Evolutionary conservation across 75 land plant species (phyloP).

Genomic region (Pinus albicaulis): DNA sequence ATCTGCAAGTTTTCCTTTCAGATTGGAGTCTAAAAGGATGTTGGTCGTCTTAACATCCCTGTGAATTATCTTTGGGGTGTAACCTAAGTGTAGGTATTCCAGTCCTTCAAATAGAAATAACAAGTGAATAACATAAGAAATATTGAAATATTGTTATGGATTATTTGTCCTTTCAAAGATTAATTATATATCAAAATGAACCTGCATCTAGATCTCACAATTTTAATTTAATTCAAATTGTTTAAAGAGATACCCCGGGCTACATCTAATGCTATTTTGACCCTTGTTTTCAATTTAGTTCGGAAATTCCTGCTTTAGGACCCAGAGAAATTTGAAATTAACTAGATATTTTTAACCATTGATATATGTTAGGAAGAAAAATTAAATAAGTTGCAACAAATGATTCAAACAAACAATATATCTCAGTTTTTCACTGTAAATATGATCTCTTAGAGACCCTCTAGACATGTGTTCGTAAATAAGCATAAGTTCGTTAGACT

Average conservation of each 20-base stretch:
- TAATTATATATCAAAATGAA: too few relatives aligned
- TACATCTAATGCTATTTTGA: slow-evolving; percentile 21
- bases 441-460: too few relatives aligned
- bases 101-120: slow-evolving; percentile 5
- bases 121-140: neutral
- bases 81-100: slow-evolving; percentile 32
- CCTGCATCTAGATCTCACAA: neutral
- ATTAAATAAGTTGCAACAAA: too few relatives aligned
- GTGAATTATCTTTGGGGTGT: slow-evolving; percentile 25
- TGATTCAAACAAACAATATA: too few relatives aligned
- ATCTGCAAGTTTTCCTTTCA: slow-evolving; percentile 20
- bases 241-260: slow-evolving; percentile 15
- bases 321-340: neutral
- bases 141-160: neutral
- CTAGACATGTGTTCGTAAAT: too few relatives aligned
- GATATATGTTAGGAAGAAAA: too few relatives aligned
- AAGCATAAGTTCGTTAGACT: too few relatives aligned
- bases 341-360: neutral
- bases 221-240: neutral
- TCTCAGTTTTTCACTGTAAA: too few relatives aligned
- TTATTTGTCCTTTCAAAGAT: neutral
- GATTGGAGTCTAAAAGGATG: slow-evolving; percentile 17
- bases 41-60: slow-evolving; percentile 29
- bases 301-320: neutral
- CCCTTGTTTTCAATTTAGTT: slow-evolving; percentile 23